Conservation (phyloP, 108 stramenopile species). For the Fistulifera solaris region DNA sequence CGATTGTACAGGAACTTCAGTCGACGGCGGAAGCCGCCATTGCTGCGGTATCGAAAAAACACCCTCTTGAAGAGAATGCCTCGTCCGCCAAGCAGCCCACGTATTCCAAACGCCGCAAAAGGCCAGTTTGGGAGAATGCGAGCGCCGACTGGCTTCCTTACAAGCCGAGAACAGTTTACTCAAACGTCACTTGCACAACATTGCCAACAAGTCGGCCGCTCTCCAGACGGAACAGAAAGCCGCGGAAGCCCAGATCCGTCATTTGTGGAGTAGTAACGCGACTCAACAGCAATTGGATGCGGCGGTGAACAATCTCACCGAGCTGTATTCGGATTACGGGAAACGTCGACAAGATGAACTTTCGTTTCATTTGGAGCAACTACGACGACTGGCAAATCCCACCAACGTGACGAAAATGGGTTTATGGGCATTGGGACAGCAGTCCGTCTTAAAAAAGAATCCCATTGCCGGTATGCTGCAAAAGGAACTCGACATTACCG, state of each 20-base stretch:
- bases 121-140: slow-evolving; percentile 46
- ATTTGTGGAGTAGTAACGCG: slow-evolving; percentile 23
- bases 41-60: slow-evolving; percentile 28
- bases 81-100: slow-evolving; percentile 12
- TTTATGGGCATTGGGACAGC: slow-evolving; percentile 75
- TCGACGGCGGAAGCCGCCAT: slow-evolving; percentile 42
- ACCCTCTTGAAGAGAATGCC: neutral
- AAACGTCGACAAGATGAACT: slow-evolving; percentile 66
- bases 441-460: slow-evolving; percentile 15
- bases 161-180: slow-evolving; percentile 57
- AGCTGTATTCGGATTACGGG: slow-evolving; percentile 85
- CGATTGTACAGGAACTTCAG: slow-evolving; percentile 18
- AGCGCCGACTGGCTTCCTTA: slow-evolving; percentile 32
- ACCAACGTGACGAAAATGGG: slow-evolving; percentile 87
- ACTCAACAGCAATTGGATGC: slow-evolving; percentile 22
- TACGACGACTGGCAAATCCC: slow-evolving; percentile 62
- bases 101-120: slow-evolving; percentile 41
- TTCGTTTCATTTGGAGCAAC: slow-evolving; percentile 74
- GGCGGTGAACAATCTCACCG: slow-evolving; percentile 9
- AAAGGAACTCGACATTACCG: slow-evolving; percentile 64
- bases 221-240: slow-evolving; percentile 30
- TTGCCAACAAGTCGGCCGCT: slow-evolving; percentile 29
- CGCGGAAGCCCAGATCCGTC: slow-evolving; percentile 10
- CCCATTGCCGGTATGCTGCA: slow-evolving; percentile 69
- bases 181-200: slow-evolving; percentile 47